Evolutionary conservation across 1,139 yeast species (phyloP).

Genomic region (Pichia sp.): DNA sequence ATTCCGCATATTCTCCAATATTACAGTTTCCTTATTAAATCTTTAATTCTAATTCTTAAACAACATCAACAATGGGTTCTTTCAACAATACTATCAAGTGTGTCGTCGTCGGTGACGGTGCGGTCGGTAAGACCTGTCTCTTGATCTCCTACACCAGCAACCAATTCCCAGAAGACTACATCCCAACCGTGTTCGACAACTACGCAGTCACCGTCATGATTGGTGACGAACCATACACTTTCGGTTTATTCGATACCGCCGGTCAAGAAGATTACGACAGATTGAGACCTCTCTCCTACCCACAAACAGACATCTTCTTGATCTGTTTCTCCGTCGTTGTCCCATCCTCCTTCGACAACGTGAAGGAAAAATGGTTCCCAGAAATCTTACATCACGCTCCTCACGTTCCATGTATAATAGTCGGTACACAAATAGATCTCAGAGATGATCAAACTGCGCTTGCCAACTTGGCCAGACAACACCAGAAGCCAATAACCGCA

Average conservation of each 20-base stretch:
- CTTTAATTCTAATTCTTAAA: too few relatives aligned
- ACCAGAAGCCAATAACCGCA: slow-evolving; percentile 78
- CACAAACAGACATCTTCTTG: slow-evolving; percentile 93
- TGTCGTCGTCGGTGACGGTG: slow-evolving; percentile 98
- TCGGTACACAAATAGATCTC: slow-evolving; percentile 93
- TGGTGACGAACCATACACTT: slow-evolving; percentile 96
- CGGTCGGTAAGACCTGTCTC: slow-evolving; percentile 91
- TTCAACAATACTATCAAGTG: slow-evolving; percentile 67
- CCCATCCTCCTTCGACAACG: slow-evolving; percentile 98
- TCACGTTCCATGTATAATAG: slow-evolving; percentile 93
- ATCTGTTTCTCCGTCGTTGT: slow-evolving; percentile 95
- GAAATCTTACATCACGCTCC: slow-evolving; percentile 99
- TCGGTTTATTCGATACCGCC: slow-evolving; percentile 96
- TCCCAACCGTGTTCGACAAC: slow-evolving; percentile 92
- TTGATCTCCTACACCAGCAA: slow-evolving; percentile 88
- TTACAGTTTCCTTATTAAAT: too few relatives aligned
- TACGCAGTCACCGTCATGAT: slow-evolving; percentile 98
- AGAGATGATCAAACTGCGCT: slow-evolving; percentile 91
- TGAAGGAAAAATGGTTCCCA: slow-evolving; percentile 97
- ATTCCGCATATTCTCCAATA: too few relatives aligned
- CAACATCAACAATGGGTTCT: slow-evolving; percentile 16
- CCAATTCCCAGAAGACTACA: slow-evolving; percentile 86
- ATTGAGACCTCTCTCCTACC: slow-evolving; percentile 93
- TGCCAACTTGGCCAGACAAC: slow-evolving; percentile 88
- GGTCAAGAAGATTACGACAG: slow-evolving; percentile 99